Evolutionary conservation across 2,329 filamentous ascomycete species (phyloP), one percentile per base, ranked within the genome.

Genomic region (Colletotrichum noveboracense): DNA sequence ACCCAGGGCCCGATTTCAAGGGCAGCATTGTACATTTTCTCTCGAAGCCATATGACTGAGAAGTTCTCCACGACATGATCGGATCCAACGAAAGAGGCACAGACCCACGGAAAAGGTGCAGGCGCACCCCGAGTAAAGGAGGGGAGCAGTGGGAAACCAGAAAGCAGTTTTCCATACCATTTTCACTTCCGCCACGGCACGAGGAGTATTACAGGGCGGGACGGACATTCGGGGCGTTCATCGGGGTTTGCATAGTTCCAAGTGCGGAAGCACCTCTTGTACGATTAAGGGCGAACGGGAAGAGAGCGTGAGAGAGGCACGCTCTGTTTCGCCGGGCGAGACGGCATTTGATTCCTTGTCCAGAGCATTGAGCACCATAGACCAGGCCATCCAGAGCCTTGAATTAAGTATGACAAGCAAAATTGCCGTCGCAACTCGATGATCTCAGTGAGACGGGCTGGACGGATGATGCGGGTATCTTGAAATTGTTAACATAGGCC

Each of bases 61-160:
- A 76, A 75, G 71, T 76, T 76, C 61, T 70, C 70, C 70, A 76
- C 74, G 74, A 75, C 66, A 76, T 75, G 74, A 75, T 70, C 74
- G 61, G 66, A 75, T 76, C 62, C 71, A 62, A 75, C 69, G 74
- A 75, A 74, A 70, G 60, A 76, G 66, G 65, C 74, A 76, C 66
- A 76, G 74, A 75, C 74, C 65, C 66, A 75, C 48, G 66, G 66
- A 62, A 70, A 14, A 70, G 74, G 71, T 74, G 74, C 60, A 72
- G 62, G 69, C 36, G 71, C 71, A 56, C 60, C 66, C 60, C n/a
- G 16, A 66, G 60, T 36, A 32, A 75, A 56, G 64, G 67, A 68
- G 55, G 60, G 58, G 65, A 66, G 60, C 60, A 66, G 48, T 60
- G 48, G 60, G 66, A 68, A 75, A 73, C 56, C 62, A 68, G 52